Evolutionary conservation across 1,284 basidiomycete genomes (phyloP).

Genomic region (Ceratorhiza oryzae-sativae): DNA sequence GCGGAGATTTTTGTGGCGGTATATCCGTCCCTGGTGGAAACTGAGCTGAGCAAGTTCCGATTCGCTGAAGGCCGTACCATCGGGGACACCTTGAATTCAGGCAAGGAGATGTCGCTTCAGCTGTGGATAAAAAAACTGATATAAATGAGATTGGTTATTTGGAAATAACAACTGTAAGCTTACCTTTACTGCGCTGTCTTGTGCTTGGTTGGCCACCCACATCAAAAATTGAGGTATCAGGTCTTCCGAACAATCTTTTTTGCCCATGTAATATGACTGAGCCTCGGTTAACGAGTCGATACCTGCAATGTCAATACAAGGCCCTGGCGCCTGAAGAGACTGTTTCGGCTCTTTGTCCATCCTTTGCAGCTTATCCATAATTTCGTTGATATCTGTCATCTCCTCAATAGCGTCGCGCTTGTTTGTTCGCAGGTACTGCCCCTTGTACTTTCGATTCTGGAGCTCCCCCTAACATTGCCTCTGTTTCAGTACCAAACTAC

Average conservation of each 20-base stretch:
- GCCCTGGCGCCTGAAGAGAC: neutral
- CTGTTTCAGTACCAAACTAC: neutral
- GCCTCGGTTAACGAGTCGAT: neutral
- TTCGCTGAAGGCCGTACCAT: neutral
- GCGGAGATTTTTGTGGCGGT: conserved; percentile 3
- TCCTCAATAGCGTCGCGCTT: conserved; percentile 4
- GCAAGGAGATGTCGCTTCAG: conserved; percentile 22
- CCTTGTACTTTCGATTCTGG: conserved; percentile 43
- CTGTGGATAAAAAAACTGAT: conserved; percentile 21
- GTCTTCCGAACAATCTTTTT: conserved; percentile 15
- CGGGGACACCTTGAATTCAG: neutral
- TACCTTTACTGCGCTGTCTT: conserved; percentile 6
- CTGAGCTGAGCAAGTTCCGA: neutral
- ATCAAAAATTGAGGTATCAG: conserved; percentile 10
- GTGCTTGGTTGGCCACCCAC: conserved; percentile 1
- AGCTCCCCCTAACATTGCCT: conserved; percentile 43
- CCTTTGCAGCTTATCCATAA: neutral
- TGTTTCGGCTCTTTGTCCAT: conserved; percentile 16
- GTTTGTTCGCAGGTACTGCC: conserved; percentile 26
- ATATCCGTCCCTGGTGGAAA: conserved; percentile 21
- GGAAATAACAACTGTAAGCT: neutral
- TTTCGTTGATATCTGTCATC: conserved; percentile 15
- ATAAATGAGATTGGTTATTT: neutral
- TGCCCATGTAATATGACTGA: neutral
- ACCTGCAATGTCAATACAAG: neutral